phyloP scores from a whole-genome alignment of 495 filamentous ascomycete genomes.

The Glonium stellatum region DNA sequence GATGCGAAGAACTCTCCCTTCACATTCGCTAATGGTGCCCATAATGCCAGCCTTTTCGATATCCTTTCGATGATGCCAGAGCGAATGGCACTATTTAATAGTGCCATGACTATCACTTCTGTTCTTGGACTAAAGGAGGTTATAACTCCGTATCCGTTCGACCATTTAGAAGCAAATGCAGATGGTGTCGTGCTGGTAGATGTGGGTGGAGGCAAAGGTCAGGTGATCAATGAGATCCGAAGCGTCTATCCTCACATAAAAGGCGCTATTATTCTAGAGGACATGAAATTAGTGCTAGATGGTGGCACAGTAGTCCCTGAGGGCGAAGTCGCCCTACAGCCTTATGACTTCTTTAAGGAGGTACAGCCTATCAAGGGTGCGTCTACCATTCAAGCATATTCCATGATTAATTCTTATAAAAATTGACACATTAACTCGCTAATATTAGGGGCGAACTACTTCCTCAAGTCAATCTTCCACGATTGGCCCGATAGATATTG shows the following conservation, averaged over 20 bases:
- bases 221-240: conserved; percentile 9
- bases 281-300: conserved; percentile 9
- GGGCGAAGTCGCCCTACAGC: conserved; percentile 1
- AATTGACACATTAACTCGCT: not conserved
- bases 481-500: conserved; percentile 15
- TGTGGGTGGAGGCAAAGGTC: conserved; percentile 17
- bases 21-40: not conserved
- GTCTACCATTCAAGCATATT: not conserved
- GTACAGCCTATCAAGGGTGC: conserved; percentile 15
- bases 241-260: conserved; percentile 4
- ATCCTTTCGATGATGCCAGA: not conserved
- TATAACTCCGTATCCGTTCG: not conserved
- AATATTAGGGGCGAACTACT: conserved; percentile 8
- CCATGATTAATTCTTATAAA: too few species aligned
- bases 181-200: conserved; percentile 9
- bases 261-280: not conserved
- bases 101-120: not conserved
- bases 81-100: not conserved
- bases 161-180: conserved; percentile 5
- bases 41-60: not conserved
- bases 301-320: not conserved
- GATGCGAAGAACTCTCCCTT: not conserved
- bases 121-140: not conserved
- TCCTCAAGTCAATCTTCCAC: conserved; percentile 10
- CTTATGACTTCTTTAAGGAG: conserved; percentile 13